Conservation (phyloP, 140 eudicot species). For the Bidens hawaiensis region DNA sequence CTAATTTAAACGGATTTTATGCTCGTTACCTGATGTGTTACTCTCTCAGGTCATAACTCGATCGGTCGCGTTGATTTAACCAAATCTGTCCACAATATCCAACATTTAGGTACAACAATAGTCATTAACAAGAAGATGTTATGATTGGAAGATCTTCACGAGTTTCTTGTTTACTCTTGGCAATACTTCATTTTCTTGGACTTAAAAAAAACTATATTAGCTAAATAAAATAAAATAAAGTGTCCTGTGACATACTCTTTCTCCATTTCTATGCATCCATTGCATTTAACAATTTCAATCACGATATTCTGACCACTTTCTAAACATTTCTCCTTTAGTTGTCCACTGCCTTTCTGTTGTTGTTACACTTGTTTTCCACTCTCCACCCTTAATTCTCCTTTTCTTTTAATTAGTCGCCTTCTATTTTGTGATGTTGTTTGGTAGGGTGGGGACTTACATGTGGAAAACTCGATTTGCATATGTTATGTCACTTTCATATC, state of each 20-base stretch:
- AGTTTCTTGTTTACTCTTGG: too few relatives aligned
- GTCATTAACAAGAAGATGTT: too few relatives aligned
- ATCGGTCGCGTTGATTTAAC: too few relatives aligned
- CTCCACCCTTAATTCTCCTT: neutral
- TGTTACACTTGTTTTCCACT: neutral
- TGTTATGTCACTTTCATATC: conserved; percentile 38
- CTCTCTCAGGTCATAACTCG: too few relatives aligned
- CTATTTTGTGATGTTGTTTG: conserved; percentile 27
- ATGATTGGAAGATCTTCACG: too few relatives aligned
- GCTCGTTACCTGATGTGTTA: too few relatives aligned
- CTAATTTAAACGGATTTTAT: too few relatives aligned
- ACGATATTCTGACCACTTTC: conserved; percentile 25
- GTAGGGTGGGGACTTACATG: conserved; percentile 27
- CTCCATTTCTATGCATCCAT: conserved; percentile 1
- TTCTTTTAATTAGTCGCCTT: conserved; percentile 3
- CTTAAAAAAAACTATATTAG: too few relatives aligned
- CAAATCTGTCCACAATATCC: too few relatives aligned
- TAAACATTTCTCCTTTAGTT: conserved; percentile 18
- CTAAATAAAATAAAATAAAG: too few relatives aligned
- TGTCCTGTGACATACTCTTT: neutral
- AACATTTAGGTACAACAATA: too few relatives aligned
- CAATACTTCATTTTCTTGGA: too few relatives aligned
- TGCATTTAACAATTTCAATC: conserved; percentile 19
- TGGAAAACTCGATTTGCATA: conserved; percentile 30
- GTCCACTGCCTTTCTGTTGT: conserved; percentile 6